Base-by-base conservation (phyloP, 495 filamentous ascomycete species). In the Neurospora pannonica region DNA sequence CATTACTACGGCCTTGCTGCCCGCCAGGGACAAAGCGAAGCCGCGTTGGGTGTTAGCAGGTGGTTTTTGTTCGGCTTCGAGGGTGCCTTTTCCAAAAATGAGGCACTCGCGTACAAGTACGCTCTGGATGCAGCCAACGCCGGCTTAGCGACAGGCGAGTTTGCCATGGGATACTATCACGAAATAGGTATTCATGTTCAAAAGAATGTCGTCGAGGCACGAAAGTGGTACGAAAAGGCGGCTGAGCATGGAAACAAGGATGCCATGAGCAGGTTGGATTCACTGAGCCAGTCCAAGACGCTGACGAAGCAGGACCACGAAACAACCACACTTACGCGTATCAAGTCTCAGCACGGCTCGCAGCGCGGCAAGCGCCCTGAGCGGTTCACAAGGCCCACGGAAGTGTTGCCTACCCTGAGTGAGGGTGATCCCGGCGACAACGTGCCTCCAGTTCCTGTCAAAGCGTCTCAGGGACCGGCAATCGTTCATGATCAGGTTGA, bases 51-150 rank as follows among this genome's bases (percentile, higher is more conserved):
- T 34, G 95, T 99, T 74, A 98, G 95, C 79, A 97, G 98, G 82
- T 99, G 96, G 96, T 98, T 98, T 82, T 86, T 99, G 36, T 98
- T 96, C 78, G 96, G 96, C 9, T 93, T 94, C 76, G 95, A 98
- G 79, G 90, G 90, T 34, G 86, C 94, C 7, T 98, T 99, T 79
- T 89, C 93, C 48, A 98, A 98, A 86, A 98, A 97, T 78, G 97
- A 99, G 82, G 91, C 93, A 76, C 84, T 98, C 11, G 97, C 96
- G 6, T 99, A 93, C 80, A 91, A 88, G 36, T 98, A 97, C 79
- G 97, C 97, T 34, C 89, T 94, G 72, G 88, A 94, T 67, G 96
- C 96, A 5, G 95, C 96, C 38, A 84, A 88, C 71, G 87, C 88
- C 39, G 92, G 93, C 34, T 88, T 98, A 54, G 87, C 94, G 2